phyloP scores from a whole-genome alignment of 371 early-diverging fungal genomes.

The Rhizomucor miehei region DNA sequence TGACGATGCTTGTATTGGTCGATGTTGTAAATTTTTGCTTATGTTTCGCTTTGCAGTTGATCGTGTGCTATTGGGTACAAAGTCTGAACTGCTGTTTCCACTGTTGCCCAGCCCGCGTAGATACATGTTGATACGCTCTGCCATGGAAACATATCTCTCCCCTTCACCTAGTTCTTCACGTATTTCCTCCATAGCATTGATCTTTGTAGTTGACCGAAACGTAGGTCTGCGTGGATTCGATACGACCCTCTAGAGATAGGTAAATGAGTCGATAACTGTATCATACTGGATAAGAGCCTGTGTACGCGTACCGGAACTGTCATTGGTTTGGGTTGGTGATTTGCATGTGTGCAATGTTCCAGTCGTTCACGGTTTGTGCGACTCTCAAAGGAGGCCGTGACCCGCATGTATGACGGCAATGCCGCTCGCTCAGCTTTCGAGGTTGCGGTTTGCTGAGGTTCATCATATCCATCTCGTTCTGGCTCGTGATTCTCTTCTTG shows the following conservation, averaged over 20 bases:
- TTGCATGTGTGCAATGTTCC: no score
- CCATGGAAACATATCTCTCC: constrained; percentile 19
- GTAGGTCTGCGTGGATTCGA: constrained; percentile 1
- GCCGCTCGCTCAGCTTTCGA: not conserved
- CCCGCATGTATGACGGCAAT: constrained; percentile 17
- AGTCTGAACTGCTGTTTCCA: no score
- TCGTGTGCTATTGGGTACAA: not conserved
- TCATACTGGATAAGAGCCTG: no score
- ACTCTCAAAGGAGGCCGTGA: constrained; percentile 14
- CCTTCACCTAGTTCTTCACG: constrained; percentile 17
- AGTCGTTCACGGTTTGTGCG: not conserved
- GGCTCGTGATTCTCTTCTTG: not conserved
- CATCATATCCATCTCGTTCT: not conserved
- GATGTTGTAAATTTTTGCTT: not conserved
- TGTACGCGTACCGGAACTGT: no score
- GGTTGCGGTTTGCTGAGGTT: not conserved
- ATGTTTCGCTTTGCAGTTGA: not conserved
- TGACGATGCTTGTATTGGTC: not conserved
- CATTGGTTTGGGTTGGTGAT: no score
- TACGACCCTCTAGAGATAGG: not conserved
- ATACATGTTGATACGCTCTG: constrained; percentile 15
- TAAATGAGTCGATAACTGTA: no score
- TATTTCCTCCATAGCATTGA: constrained; percentile 27
- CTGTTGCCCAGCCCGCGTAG: no score
- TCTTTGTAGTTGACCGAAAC: constrained; percentile 17